Evolutionary conservation across 164 flowering plant genomes (phyloP).

Genomic region (Macadamia tetraphylla): DNA sequence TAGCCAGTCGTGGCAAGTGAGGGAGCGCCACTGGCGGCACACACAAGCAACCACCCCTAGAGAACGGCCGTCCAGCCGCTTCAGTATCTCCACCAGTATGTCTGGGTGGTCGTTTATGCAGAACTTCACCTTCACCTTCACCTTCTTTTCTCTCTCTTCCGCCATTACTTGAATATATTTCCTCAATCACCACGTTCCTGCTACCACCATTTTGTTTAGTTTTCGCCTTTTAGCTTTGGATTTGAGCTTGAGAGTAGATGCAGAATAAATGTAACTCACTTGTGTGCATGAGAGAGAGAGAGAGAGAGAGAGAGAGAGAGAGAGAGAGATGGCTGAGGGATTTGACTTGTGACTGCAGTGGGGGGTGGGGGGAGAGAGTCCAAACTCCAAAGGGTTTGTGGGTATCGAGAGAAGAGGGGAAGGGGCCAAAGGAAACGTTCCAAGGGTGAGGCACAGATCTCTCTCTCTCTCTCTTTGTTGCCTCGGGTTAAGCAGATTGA

Average conservation of each 20-base stretch:
- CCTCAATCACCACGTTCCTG: too few species aligned
- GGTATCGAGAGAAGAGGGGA: slow-evolving; percentile 39
- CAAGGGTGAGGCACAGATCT: slow-evolving; percentile 35
- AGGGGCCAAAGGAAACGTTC: slow-evolving; percentile 42
- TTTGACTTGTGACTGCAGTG: slow-evolving; percentile 9
- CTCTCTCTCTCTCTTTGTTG: slow-evolving; percentile 5
- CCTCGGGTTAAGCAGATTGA: slow-evolving; percentile 14
- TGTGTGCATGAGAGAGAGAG: slow-evolving; percentile 2
- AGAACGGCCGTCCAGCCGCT: slow-evolving; percentile 71
- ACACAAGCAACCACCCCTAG: slow-evolving; percentile 76
- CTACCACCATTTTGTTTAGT: too few species aligned
- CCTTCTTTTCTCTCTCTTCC: slow-evolving; percentile 13
- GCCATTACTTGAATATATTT: background rate
- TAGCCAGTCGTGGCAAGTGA: slow-evolving; percentile 59
- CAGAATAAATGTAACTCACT: slow-evolving; percentile 5
- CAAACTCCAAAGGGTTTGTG: background rate
- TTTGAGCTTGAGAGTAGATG: background rate
- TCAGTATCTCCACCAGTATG: slow-evolving; percentile 64
- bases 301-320: slow-evolving; percentile 9
- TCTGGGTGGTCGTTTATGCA: slow-evolving; percentile 75
- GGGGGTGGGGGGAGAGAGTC: background rate
- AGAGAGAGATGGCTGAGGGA: slow-evolving; percentile 8
- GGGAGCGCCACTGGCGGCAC: slow-evolving; percentile 69
- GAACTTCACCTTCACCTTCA: slow-evolving; percentile 33
- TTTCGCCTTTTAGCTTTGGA: background rate